Evolutionary conservation across 805 yeast genomes (phyloP), one percentile per base, ranked within the genome.

Genomic region (Barnettozyma pratensis): DNA sequence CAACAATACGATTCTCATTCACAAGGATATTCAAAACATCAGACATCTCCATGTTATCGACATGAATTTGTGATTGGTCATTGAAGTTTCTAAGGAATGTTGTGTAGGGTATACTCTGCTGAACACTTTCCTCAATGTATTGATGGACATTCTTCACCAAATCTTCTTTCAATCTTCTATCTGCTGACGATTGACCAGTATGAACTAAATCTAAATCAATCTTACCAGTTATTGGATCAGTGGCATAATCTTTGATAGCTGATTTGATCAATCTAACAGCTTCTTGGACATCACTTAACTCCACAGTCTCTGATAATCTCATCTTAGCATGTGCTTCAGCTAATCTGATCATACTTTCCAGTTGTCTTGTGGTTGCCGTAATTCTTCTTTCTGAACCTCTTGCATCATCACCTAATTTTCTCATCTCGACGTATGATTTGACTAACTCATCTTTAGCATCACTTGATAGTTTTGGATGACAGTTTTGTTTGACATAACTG

Each of bases 251-350:
- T 65, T 94, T 94, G 55, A 94, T 87, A 11, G 99, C 99, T 4
- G 96, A 80, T 58, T 86, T 83, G 63, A 92, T 94, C 56, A 94
- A 74, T 56, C 99, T 78, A 3, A 91, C 97, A 0, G 98, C 96
- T 65, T 94, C 99, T 51, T 76, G 75, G 6, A 94, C 99, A 66
- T 94, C 99, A 30, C 74, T 75, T 28, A 86, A 72, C 47, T 83
- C 85, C 5, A 94, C 99, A 0, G 58, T 63, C 1, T 74, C 69
- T 1, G 92, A 77, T 31, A 94, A 73, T 58, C 96, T 81, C 96
- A 94, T 87, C 69, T 90, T 91, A 2, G 99, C 99, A 65, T 94
- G 98, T 0, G 98, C 99, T 69, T 94, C 99, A 0, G 96, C 69
- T 45, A 94, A 74, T 62, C 99, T 81, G 56, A 92, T 91, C 96